phyloP scores from a whole-genome alignment of 1,139 yeast species.

The Lodderomyces metapsilosis region DNA sequence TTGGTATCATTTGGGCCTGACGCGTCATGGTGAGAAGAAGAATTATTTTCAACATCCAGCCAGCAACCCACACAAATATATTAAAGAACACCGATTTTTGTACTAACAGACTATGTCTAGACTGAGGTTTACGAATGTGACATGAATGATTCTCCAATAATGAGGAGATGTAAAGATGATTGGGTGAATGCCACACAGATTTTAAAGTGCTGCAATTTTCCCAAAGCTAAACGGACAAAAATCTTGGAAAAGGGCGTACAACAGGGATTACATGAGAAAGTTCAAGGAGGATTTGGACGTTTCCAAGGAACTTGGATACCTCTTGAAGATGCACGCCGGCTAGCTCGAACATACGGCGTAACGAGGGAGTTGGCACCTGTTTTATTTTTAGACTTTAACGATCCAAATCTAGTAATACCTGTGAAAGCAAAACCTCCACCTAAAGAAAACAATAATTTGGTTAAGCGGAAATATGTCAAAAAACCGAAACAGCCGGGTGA shows the following conservation, averaged over 20 bases:
- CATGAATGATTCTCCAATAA: conserved; percentile 80
- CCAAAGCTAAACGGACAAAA: conserved; percentile 90
- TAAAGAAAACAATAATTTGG: conserved; percentile 45
- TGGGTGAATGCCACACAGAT: conserved; percentile 99
- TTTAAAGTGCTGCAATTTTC: conserved; percentile 88
- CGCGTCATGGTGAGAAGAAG: not conserved
- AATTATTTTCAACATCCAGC: not conserved
- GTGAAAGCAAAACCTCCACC: conserved; percentile 45
- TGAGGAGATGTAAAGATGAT: conserved; percentile 87
- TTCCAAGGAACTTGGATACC: conserved; percentile 99
- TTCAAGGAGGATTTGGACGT: conserved; percentile 96
- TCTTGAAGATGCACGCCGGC: conserved; percentile 51
- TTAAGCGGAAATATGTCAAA: conserved; percentile 44
- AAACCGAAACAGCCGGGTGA: conserved; percentile 36
- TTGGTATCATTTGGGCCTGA: no score
- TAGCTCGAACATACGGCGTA: conserved; percentile 55
- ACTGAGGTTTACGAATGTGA: conserved; percentile 82
- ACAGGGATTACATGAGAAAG: conserved; percentile 82
- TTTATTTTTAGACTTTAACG: conserved; percentile 46
- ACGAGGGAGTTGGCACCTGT: conserved; percentile 57
- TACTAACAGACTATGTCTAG: conserved; percentile 15
- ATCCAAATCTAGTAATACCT: conserved; percentile 47
- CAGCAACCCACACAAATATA: not conserved
- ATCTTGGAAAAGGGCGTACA: conserved; percentile 91
- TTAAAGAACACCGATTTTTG: not conserved